Conservation (phyloP, 176 grass and related monocot genomes). For the Miscanthus lutarioriparius region DNA sequence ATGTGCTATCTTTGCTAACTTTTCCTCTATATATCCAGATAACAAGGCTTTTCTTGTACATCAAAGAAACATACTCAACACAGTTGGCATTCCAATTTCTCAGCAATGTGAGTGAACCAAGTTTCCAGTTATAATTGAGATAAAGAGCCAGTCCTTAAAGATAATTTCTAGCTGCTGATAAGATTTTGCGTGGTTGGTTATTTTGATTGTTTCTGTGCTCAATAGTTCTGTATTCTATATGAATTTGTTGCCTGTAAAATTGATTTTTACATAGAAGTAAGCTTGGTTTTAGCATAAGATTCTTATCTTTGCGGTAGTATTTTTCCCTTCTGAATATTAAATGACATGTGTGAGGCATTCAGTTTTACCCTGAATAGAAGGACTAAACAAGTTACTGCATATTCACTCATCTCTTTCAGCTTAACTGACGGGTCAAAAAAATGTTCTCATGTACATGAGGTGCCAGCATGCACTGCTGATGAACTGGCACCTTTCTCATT, state of each 20-base stretch:
- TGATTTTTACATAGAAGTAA: neutral
- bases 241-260: too few species aligned
- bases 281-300: constrained; percentile 18
- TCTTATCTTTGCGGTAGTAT: neutral
- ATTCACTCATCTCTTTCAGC: neutral
- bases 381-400: constrained; percentile 2
- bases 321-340: neutral
- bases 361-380: constrained; percentile 3
- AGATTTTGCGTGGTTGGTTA: neutral
- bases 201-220: neutral
- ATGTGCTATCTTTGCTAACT: constrained; percentile 27
- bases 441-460: neutral
- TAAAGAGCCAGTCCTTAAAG: neutral
- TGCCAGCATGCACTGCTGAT: neutral
- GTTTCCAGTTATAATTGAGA: constrained; percentile 26
- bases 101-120: constrained; percentile 69
- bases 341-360: neutral
- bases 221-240: too few species aligned
- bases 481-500: neutral
- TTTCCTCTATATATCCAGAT: constrained; percentile 61
- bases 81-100: constrained; percentile 92
- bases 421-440: neutral
- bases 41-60: constrained; percentile 86
- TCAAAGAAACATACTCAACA: constrained; percentile 78
- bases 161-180: neutral